A percentile compares a stretch with the other conserved stretches of the same genome.
These are phyloP conservation scores for Raphanus hybrid DNA, from an alignment of 441 rosid species.

Conservation along the genomic window DNA sequence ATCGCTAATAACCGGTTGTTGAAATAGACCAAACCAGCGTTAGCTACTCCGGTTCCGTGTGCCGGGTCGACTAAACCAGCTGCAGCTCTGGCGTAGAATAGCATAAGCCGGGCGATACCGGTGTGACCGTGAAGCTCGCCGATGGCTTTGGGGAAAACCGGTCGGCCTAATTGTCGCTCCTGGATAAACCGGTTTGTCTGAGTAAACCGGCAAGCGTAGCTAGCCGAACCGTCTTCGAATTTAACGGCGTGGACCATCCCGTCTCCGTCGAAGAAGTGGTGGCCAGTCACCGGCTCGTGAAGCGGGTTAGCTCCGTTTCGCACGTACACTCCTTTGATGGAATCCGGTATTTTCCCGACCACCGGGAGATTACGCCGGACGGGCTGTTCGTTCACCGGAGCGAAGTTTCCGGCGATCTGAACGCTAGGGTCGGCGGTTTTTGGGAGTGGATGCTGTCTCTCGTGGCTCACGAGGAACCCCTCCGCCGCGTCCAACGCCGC, in stretches of 20 bases:
- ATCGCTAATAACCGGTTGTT: conserved; percentile 65
- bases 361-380: conserved; percentile 52
- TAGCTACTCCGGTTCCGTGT: conserved; percentile 73
- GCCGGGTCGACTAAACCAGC: conserved; percentile 64
- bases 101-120: conserved; percentile 68
- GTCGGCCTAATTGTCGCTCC: conserved; percentile 60
- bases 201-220: conserved; percentile 75
- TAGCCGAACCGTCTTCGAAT: conserved; percentile 51
- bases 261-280: conserved; percentile 81
- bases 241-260: conserved; percentile 80
- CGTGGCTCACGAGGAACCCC: conserved; percentile 51
- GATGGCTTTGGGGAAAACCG: conserved; percentile 77
- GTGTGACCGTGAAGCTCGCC: conserved; percentile 83
- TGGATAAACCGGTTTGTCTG: conserved; percentile 64
- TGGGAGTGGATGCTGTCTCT: conserved; percentile 57
- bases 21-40: conserved; percentile 77
- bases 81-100: conserved; percentile 63
- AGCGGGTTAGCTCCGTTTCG: conserved; percentile 83
- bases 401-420: conserved; percentile 72
- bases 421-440: conserved; percentile 62
- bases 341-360: conserved; percentile 55
- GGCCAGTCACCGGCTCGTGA: conserved; percentile 71
- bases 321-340: conserved; percentile 61
- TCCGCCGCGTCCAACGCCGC: conserved; percentile 57
- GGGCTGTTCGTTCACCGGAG: conserved; percentile 68